Base-by-base conservation (phyloP, 108 stramenopile species). In the Thalassiosira profunda region DNA sequence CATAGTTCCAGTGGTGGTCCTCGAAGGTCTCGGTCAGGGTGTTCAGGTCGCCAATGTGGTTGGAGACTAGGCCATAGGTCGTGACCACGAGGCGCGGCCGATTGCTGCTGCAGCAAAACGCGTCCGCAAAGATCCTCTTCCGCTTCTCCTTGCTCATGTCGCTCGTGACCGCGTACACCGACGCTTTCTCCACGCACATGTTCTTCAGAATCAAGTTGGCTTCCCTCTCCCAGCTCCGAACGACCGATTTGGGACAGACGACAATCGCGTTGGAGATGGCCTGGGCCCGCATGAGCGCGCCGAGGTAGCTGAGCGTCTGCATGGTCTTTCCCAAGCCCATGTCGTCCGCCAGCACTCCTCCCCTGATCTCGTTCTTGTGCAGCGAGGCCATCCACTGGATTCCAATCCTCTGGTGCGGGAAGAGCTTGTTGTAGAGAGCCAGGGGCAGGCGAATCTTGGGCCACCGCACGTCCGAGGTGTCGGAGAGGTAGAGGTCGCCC, bases 331-430 rank as follows among this genome's bases (percentile, higher is more conserved):
- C 88, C 8, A 59, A 44, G 20, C 82, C 82, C 82, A 83, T 83
- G 41, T 81, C 80, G 47, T 81, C 80, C 0, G 18, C 51, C n/a
- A 98, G 34, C 20, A 97, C 85, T 20, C 99, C 99, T 17, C 99
- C 99, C 17, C 44, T 68, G 45, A 91, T 87, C 5, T 78, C 66
- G 29, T 80, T 59, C 23, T 68, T 15, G 63, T 97, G 81, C 20
- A 97, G 69, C 24, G 82, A 80, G 41, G 86, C 97, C 82, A 98
- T 87, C 97, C 97, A 99, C 17, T 86, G 80, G n/a, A 98, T 83
- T 14, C 94, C 98, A 42, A 84, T 82, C 26, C 81, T 67, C 70
- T 97, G 96, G 76, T 93, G 90, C 6, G 63, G 74, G 66, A 80
- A 95, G 9, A 97, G 85, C 47, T 59, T 72, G 2, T 88, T 61